Evolutionary conservation across 208 protist genomes (phyloP), one percentile per base, ranked within the genome.

Genomic region (Naegleria lovaniensis): DNA sequence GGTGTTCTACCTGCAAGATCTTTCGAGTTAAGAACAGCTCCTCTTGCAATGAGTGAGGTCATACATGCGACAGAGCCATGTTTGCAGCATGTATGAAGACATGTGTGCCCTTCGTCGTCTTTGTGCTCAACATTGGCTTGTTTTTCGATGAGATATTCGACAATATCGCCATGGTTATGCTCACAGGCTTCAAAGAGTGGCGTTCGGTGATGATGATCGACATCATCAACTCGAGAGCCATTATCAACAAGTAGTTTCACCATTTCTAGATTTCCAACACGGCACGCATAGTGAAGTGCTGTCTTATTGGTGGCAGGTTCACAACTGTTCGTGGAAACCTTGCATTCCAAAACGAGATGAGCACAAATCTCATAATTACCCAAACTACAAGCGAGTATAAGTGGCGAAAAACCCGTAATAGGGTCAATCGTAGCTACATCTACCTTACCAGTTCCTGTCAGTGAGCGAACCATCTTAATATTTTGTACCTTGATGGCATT

Each of bases 121-220:
- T 6, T 43, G 16, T 83, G 76, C 16, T 79, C 52, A 39, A 79
- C 11, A 40, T 43, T 38, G 3, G 88, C 19, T 36, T 39, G 51
- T 2, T 90, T 51, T 39, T 38, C 9, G 0, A 41, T 36, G 6
- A 90, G n/a, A 6, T 40, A 88, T 38, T 39, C 33, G 3, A 6
- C 5, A 58, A 58, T 36, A 0, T 0, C 5, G 11, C 13, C 5
- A 22, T 11, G 6, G 25, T 58, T n/a, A 16, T 36, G 51, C 11
- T 51, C 85, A n/a, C 39, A 48, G 19, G 90, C 90, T 15, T 91
- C 83, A 67, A 89, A 89, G 29, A 91, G 33, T 7, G 90, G 83
- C 15, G 90, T 91, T 58, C 55, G 22, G 36, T 38, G 0, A 38
- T 55, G 89, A 0, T 7, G 0, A 55, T 91, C 90, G 6, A 29